Percentiles rank a stretch among this genome's conserved stretches.
phyloP scores from a whole-genome alignment of 1,284 basidiomycete genomes.

The Ustilago tritici region DNA sequence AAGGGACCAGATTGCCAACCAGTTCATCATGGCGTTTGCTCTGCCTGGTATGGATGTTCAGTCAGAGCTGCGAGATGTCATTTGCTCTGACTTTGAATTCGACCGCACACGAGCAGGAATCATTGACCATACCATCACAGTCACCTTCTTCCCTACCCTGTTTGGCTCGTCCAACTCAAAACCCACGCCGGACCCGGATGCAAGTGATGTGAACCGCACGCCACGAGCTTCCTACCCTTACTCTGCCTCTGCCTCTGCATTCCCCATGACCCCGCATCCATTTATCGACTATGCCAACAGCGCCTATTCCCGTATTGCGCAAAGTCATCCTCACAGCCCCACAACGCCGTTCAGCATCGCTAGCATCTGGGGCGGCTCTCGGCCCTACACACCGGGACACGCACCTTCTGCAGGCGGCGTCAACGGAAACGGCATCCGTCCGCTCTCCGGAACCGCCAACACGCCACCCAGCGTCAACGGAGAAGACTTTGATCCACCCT shows the following conservation, averaged over 20 bases:
- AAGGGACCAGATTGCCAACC: conserved; percentile 66
- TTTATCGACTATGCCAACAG: conserved; percentile 62
- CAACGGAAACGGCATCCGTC: conserved; percentile 33
- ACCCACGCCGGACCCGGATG: conserved; percentile 20
- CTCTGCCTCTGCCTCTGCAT: conserved; percentile 32
- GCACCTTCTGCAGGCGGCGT: background rate
- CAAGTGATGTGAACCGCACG: conserved; percentile 45
- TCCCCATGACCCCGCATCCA: conserved; percentile 63
- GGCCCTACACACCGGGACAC: conserved; percentile 60
- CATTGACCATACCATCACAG: conserved; percentile 69
- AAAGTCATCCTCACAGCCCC: conserved; percentile 52
- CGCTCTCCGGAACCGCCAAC: conserved; percentile 36
- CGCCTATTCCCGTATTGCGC: conserved; percentile 39
- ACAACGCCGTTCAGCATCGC: conserved; percentile 59
- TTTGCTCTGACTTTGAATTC: conserved; percentile 69
- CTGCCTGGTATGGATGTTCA: conserved; percentile 66
- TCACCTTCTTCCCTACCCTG: conserved; percentile 64
- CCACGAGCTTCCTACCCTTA: conserved; percentile 37
- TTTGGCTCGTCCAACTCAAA: conserved; percentile 48
- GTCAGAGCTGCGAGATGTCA: conserved; percentile 68
- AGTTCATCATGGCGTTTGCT: conserved; percentile 68
- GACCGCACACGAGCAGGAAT: conserved; percentile 69
- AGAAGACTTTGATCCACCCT: conserved; percentile 44
- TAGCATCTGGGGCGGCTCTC: conserved; percentile 54
- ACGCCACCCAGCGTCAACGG: conserved; percentile 62